These are phyloP conservation scores for Lagerstroemia speciosa DNA, from an alignment of 345 rosid genomes.

Conservation along the genomic window DNA sequence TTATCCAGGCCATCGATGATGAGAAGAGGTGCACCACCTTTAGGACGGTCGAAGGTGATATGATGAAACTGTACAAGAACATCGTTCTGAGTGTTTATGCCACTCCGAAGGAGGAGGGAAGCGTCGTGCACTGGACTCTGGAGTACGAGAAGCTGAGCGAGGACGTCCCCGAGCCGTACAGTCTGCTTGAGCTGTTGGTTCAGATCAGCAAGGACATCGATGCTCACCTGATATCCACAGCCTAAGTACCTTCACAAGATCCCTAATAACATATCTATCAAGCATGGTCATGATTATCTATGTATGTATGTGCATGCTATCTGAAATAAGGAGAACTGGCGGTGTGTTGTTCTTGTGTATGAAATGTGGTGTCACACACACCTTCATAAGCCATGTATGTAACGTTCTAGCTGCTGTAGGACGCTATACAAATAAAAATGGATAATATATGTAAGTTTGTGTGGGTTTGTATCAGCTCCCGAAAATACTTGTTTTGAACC, in stretches of 20 bases:
- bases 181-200: conserved; percentile 6
- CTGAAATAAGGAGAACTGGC: too few relatives aligned
- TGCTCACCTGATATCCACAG: neutral
- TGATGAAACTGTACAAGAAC: conserved; percentile 23
- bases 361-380: too few relatives aligned
- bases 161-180: conserved; percentile 6
- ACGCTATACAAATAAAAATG: too few relatives aligned
- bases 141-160: conserved; percentile 15
- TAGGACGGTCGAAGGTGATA: conserved; percentile 29
- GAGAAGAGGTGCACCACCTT: conserved; percentile 23
- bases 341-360: too few relatives aligned
- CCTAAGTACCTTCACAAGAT: neutral
- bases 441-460: too few relatives aligned
- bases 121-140: conserved; percentile 6
- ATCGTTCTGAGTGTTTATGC: conserved; percentile 4
- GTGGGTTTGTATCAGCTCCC: neutral
- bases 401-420: neutral
- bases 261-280: too few relatives aligned
- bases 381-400: neutral
- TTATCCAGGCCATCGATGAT: conserved; percentile 33
- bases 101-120: conserved; percentile 12
- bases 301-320: too few relatives aligned
- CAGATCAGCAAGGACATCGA: neutral
- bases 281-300: neutral
- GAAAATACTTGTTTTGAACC: neutral